phyloP scores from a whole-genome alignment of 2,329 filamentous ascomycete species.

The Bipolaris zeicola region DNA sequence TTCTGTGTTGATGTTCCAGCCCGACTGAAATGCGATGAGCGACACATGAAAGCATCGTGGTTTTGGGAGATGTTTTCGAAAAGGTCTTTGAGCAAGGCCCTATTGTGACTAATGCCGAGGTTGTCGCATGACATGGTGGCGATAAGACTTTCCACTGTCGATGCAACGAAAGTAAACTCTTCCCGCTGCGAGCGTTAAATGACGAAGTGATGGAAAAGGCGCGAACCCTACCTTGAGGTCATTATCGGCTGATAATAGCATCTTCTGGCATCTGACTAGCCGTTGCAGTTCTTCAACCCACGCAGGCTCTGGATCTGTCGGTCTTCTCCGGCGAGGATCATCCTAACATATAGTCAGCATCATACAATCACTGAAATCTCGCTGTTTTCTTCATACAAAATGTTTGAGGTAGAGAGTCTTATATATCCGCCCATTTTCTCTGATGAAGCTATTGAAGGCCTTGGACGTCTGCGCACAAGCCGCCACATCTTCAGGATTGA shows the following conservation, averaged over 20 bases:
- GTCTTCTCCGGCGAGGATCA: slow-evolving; percentile 40
- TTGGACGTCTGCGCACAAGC: slow-evolving; percentile 37
- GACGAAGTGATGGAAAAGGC: neutral
- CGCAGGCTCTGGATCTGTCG: slow-evolving; percentile 34
- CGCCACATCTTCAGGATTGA: slow-evolving; percentile 40
- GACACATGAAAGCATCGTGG: slow-evolving; percentile 65
- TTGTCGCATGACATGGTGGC: slow-evolving; percentile 47
- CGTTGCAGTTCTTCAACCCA: slow-evolving; percentile 42
- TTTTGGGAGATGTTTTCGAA: slow-evolving; percentile 57
- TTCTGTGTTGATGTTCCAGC: slow-evolving; percentile 54
- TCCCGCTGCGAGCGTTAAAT: slow-evolving; percentile 26
- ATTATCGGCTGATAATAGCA: slow-evolving; percentile 51
- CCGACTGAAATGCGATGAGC: slow-evolving; percentile 63
- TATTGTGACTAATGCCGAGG: slow-evolving; percentile 54
- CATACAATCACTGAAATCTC: neutral
- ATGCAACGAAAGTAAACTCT: slow-evolving; percentile 43
- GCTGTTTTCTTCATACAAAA: slow-evolving; percentile 54
- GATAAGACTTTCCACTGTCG: slow-evolving; percentile 50
- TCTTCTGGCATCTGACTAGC: slow-evolving; percentile 47
- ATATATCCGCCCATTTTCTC: slow-evolving; percentile 64
- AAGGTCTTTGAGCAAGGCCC: slow-evolving; percentile 42
- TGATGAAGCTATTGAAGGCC: slow-evolving; percentile 60
- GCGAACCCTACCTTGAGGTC: slow-evolving; percentile 47
- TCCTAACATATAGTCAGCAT: slow-evolving; percentile 42
- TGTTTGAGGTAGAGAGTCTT: slow-evolving; percentile 65